Conservation (phyloP, 495 filamentous ascomycete genomes). For the Penicillium coffeae region DNA sequence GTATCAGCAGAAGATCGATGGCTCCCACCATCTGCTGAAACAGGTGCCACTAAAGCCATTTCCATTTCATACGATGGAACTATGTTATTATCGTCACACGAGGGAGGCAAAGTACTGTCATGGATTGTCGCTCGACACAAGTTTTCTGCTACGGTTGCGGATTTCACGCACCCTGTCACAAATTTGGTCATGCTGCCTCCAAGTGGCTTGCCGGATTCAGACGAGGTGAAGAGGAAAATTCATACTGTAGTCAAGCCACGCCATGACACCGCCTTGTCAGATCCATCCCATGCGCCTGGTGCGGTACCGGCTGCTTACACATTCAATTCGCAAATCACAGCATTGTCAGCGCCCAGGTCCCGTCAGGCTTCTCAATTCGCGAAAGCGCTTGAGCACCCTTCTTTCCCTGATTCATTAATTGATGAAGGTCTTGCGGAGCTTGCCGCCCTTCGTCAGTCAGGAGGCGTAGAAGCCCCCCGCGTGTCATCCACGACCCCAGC, state of each 20-base stretch:
- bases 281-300: constrained; percentile 40
- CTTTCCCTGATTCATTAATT: constrained; percentile 49
- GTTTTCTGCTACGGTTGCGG: constrained; percentile 57
- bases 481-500: constrained; percentile 7
- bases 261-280: constrained; percentile 43
- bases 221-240: constrained; percentile 45
- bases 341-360: constrained; percentile 11
- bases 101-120: constrained; percentile 67
- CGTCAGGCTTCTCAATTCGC: constrained; percentile 36
- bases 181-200: constrained; percentile 69
- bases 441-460: constrained; percentile 28
- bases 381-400: constrained; percentile 48
- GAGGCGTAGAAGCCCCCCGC: constrained; percentile 11
- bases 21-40: constrained; percentile 54
- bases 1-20: constrained; percentile 55
- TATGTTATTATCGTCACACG: constrained; percentile 73
- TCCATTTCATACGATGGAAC: constrained; percentile 79
- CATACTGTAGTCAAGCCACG: constrained; percentile 69
- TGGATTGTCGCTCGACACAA: constrained; percentile 74
- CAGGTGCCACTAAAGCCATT: constrained; percentile 59
- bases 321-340: constrained; percentile 60
- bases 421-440: constrained; percentile 56
- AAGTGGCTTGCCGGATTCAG: constrained; percentile 47
- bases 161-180: constrained; percentile 72
- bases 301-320: constrained; percentile 63